These are phyloP conservation scores for Botrytis byssoidea DNA, from an alignment of 2,329 filamentous ascomycete genomes.

Conservation along the genomic window DNA sequence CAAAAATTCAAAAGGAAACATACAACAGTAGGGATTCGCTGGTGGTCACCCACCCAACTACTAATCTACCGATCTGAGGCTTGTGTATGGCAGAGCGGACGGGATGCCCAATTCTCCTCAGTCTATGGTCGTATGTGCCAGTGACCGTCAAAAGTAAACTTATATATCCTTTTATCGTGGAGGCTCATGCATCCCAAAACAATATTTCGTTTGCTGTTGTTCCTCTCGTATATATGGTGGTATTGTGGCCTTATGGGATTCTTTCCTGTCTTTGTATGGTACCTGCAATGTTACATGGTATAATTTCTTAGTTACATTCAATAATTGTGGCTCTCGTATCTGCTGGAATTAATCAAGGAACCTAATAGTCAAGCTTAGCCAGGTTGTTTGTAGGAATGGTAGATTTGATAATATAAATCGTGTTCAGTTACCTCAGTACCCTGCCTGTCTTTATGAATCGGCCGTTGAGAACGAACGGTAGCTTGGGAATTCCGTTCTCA, in stretches of 20 bases:
- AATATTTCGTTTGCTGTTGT: not conserved
- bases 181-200: not conserved
- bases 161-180: rapidly evolving
- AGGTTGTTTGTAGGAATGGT: not conserved
- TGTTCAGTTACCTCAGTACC: not conserved
- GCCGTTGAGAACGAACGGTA: not conserved
- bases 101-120: constrained; percentile 7
- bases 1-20: not conserved
- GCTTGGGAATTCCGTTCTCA: not conserved
- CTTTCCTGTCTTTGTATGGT: not conserved
- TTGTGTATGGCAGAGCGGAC: constrained; percentile 12
- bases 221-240: not conserved
- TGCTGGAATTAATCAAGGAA: not conserved
- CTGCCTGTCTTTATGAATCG: not conserved
- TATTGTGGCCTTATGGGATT: not conserved
- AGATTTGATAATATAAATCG: constrained; percentile 11
- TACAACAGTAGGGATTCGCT: constrained; percentile 10
- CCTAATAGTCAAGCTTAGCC: not conserved
- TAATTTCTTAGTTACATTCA: not conserved
- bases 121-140: not conserved
- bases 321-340: constrained; percentile 7
- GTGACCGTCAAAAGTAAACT: rapidly evolving
- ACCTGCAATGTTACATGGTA: not conserved
- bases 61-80: constrained; percentile 10
- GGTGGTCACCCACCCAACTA: constrained; percentile 15